Evolutionary conservation across 768 basidiomycete genomes (phyloP).

Genomic region (Podaxis sp.): DNA sequence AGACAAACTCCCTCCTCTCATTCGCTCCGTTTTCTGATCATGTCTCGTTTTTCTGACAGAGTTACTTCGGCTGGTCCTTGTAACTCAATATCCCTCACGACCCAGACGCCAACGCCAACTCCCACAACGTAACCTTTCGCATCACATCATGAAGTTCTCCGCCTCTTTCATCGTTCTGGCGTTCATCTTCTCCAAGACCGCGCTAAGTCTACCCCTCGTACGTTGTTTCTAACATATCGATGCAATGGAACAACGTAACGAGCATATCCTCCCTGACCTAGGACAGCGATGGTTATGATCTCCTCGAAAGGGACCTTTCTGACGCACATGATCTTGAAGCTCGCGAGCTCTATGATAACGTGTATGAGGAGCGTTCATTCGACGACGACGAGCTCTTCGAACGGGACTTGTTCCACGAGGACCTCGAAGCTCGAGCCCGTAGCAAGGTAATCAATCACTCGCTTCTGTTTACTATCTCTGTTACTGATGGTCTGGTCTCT

Average conservation of each 20-base stretch:
- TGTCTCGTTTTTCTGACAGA: neutral
- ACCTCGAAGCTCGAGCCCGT: neutral
- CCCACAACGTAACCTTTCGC: neutral
- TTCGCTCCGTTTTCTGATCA: neutral
- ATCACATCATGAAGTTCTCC: constrained; percentile 4
- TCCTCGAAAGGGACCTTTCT: neutral
- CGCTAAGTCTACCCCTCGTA: neutral
- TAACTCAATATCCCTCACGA: neutral
- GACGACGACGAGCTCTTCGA: neutral
- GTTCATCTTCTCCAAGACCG: neutral
- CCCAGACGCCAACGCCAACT: neutral
- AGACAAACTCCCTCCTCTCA: neutral
- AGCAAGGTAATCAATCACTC: neutral
- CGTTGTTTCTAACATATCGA: neutral
- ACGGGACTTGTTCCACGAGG: neutral
- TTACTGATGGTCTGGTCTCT: neutral
- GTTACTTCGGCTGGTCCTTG: constrained; percentile 7
- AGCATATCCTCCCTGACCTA: neutral
- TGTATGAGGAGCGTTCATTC: neutral
- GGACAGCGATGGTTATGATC: neutral
- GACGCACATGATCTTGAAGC: neutral
- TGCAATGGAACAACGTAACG: too few relatives aligned
- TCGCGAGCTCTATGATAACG: neutral
- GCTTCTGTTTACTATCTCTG: neutral
- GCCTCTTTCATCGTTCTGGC: neutral